Evolutionary conservation across 176 grass and related monocot genomes (phyloP).

Genomic region (Oryza glumipatula): DNA sequence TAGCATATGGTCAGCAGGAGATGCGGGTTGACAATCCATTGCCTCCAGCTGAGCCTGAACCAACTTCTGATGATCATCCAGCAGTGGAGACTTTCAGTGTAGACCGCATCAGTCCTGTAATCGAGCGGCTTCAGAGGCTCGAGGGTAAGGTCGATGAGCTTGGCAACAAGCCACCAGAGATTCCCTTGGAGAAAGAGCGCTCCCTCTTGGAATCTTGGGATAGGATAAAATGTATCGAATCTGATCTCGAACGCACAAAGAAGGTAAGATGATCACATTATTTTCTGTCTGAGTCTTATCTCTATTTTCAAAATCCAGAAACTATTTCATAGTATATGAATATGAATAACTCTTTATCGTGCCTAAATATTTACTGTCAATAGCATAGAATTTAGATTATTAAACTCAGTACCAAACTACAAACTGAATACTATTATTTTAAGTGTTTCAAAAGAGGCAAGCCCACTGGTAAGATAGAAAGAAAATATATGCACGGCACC

Average conservation of each 20-base stretch:
- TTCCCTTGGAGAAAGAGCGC: constrained; percentile 74
- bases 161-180: constrained; percentile 59
- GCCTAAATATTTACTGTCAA: background rate
- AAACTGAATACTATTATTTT: background rate
- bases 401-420: background rate
- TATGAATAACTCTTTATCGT: background rate
- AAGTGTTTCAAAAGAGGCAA: background rate
- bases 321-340: background rate
- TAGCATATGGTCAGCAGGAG: constrained; percentile 40
- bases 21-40: constrained; percentile 19
- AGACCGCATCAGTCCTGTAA: constrained; percentile 55
- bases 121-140: constrained; percentile 74
- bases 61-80: constrained; percentile 45
- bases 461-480: background rate
- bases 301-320: background rate
- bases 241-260: constrained; percentile 83
- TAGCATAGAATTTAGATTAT: constrained; percentile 13
- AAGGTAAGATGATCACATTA: constrained; percentile 49
- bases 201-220: constrained; percentile 78
- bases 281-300: background rate
- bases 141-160: constrained; percentile 75
- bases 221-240: constrained; percentile 79
- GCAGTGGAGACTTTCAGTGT: constrained; percentile 45
- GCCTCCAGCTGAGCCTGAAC: constrained; percentile 42
- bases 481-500: background rate